Evolutionary conservation across 73 alveolate genomes (phyloP), one percentile per base, ranked within the genome.

Genomic region (Paramecium bursaria): DNA sequence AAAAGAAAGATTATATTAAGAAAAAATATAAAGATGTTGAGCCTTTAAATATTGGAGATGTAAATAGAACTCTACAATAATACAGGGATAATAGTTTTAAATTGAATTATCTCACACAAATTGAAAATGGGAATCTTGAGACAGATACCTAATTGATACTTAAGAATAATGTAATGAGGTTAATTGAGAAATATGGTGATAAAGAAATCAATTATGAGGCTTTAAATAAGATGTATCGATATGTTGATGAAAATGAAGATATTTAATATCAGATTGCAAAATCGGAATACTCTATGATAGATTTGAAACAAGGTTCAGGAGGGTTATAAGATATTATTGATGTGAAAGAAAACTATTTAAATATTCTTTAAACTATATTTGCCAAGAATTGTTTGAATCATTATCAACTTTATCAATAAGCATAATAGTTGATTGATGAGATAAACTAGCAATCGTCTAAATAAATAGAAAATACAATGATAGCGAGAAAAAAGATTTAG

Each of bases 121-220:
- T 67, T 5, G 7, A 3, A 0, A 35, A 10, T 4, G 46, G 55
- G 44, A 35, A 42, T 19, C 42, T 25, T 19, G 55, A 35, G 21
- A 67, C 42, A 9, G 21, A 31, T 19, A 67, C 82, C 19, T 53
- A 67, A 23, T 53, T 39, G 44, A 67, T 67, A 2, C 55, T 67
- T 33, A 35, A 47, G 10, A 67, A 67, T 11, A 67, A 67, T 67
- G 82, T 67, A 2, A 15, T 39, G 60, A 31, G 82, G 22, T 67
- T 67, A 22, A 42, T 67, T 67, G 82, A 67, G 44, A 15, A 39
- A 30, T 67, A 67, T 67, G 82, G 82, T 9, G 82, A 67, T 67
- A 35, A 15, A 3, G 82, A 67, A 39, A 67, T 67, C 9, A 67
- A 67, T 67, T 26, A 35, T 5, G 82, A 67, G 17, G 82, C 82